Base-by-base conservation (phyloP, 192 early-diverging fungal species). In the Coemansia sp. region DNA sequence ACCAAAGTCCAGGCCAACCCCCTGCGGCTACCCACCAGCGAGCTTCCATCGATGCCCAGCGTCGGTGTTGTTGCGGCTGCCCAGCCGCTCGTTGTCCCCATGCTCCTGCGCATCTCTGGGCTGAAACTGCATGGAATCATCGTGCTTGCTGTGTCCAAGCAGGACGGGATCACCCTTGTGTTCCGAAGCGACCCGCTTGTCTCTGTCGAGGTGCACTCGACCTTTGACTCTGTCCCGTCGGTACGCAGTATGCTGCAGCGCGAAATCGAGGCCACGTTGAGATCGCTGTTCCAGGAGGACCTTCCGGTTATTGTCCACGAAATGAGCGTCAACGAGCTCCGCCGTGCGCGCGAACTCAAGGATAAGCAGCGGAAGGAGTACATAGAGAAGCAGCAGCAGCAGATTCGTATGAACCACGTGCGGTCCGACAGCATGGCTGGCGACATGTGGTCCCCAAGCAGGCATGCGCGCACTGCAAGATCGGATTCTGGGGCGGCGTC, bases 181-280 rank as follows among this genome's bases (percentile, higher is more conserved):
- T 98, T 99, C 69, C 95, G 97, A 69, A 98, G 94, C 69, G 96
- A 98, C 66, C 96, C 97, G 11, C 72, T 99, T 25, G 95, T 98
- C 48, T 90, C 88, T 0, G 90, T 99, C 10, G 86, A 92, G 57
- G 94, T 99, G 42, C 91, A 90, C 62, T 96, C 94, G n/a, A 97
- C 97, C 1, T 99, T 99, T 73, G 97, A 99, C 66, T 88, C 89
- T 67, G 88, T 98, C 36, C 88, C 92, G 19, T 90, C 87, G 38
- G 91, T 99, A 43, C 85, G 92, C 46, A 72, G 88, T 4, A 92
- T 97, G 76, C 71, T 99, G 43, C 95, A 97, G 81, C 71, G 81
- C 9, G 89, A 94, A 62, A 99, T 99, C 50, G 95, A 98, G 70
- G 86, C 87, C 10, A 90, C 93, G 58, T 73, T 99, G 56, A 69